phyloP scores from a whole-genome alignment of 2,329 filamentous ascomycete species.

The Cercospora sp. region DNA sequence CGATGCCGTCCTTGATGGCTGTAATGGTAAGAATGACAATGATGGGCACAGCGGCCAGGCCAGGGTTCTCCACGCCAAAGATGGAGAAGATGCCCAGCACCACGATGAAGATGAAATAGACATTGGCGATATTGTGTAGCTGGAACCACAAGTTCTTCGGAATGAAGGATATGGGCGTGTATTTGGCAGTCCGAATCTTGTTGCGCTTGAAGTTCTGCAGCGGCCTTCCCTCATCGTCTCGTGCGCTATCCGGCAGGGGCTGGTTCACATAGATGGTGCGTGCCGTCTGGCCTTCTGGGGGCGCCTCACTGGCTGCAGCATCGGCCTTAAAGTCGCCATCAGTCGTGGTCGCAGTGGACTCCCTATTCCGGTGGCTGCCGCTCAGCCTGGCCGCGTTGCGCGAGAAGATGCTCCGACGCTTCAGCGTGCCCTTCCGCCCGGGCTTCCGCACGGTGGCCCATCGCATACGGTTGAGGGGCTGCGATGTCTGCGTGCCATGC shows the following conservation, averaged over 20 bases:
- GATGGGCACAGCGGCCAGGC: slow-evolving; percentile 82
- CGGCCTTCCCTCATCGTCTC: slow-evolving; percentile 80
- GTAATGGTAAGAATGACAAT: slow-evolving; percentile 91
- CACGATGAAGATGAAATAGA: slow-evolving; percentile 96
- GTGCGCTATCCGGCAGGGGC: slow-evolving; percentile 70
- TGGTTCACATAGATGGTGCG: slow-evolving; percentile 82
- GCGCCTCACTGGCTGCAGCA: slow-evolving; percentile 29
- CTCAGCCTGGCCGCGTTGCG: slow-evolving; percentile 48
- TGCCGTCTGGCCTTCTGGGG: slow-evolving; percentile 43
- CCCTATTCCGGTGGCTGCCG: slow-evolving; percentile 42
- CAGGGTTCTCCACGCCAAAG: slow-evolving; percentile 89
- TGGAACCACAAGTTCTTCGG: slow-evolving; percentile 98
- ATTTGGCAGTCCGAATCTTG: slow-evolving; percentile 97
- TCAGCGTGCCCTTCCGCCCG: slow-evolving; percentile 71
- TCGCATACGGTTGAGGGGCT: slow-evolving; percentile 69
- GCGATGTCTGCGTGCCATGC: slow-evolving; percentile 42
- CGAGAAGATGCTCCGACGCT: slow-evolving; percentile 79
- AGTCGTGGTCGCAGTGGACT: slow-evolving; percentile 41
- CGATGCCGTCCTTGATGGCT: slow-evolving; percentile 89
- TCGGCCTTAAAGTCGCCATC: slow-evolving; percentile 37
- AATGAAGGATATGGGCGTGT: slow-evolving; percentile 90
- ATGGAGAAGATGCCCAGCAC: slow-evolving; percentile 93
- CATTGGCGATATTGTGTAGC: slow-evolving; percentile 97
- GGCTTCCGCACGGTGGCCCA: slow-evolving; percentile 94
- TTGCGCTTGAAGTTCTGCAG: slow-evolving; percentile 74